These are phyloP conservation scores for Ophiostoma populinum DNA, from an alignment of 2,329 filamentous ascomycete species.

Conservation along the genomic window DNA sequence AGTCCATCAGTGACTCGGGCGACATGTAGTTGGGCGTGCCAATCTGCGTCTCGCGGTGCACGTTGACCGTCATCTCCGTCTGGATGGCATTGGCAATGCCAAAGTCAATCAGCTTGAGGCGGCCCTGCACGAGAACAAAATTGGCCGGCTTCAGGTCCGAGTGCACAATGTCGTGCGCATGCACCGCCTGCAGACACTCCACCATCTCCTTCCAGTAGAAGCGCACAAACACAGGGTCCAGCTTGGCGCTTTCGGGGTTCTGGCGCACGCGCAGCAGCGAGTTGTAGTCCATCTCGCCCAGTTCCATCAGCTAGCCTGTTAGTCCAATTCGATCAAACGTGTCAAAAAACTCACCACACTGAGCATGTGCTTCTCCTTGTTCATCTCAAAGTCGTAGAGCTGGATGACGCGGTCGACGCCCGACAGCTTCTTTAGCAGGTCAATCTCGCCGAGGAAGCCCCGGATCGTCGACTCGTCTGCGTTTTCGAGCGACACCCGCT, in stretches of 20 bases:
- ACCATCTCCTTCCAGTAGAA: slow-evolving; percentile 99
- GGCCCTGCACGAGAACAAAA: slow-evolving; percentile 80
- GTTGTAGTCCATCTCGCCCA: slow-evolving; percentile 86
- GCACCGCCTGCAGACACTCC: slow-evolving; percentile 79
- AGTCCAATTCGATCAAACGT: neutral
- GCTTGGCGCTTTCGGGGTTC: slow-evolving; percentile 52
- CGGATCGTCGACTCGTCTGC: slow-evolving; percentile 69
- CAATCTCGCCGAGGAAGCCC: slow-evolving; percentile 91
- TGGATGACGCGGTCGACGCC: slow-evolving; percentile 82
- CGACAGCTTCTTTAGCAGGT: slow-evolving; percentile 64
- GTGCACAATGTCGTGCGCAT: slow-evolving; percentile 83
- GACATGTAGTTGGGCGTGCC: slow-evolving; percentile 99
- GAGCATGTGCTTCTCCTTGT: slow-evolving; percentile 75
- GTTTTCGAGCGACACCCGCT: slow-evolving; percentile 79
- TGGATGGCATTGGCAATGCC: slow-evolving; percentile 96
- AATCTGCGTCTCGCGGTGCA: slow-evolving; percentile 87
- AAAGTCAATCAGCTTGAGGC: slow-evolving; percentile 93
- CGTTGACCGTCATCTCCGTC: slow-evolving; percentile 88
- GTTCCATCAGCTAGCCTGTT: slow-evolving; percentile 65
- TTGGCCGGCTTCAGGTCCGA: slow-evolving; percentile 95
- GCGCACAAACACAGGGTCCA: slow-evolving; percentile 84
- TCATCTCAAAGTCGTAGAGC: slow-evolving; percentile 83
- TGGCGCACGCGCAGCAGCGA: slow-evolving; percentile 61
- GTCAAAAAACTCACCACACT: slow-evolving; percentile 47
- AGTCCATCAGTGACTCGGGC: slow-evolving; percentile 81